phyloP scores from a whole-genome alignment of 2,329 filamentous ascomycete genomes.

The Pseudocercospora musae region DNA sequence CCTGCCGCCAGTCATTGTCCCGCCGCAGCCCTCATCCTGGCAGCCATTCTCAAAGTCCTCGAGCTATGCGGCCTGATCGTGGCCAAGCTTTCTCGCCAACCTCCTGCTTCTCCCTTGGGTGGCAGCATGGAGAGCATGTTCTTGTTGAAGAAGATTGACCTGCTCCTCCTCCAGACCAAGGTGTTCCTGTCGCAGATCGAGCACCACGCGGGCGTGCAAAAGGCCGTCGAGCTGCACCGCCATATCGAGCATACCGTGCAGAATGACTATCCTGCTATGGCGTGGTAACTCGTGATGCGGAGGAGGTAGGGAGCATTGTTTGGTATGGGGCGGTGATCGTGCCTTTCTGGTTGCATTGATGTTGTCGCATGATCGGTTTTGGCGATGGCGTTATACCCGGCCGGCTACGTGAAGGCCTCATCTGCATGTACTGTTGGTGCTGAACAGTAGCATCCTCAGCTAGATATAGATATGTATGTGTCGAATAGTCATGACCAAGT shows the following conservation, averaged over 20 bases:
- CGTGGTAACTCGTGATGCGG: neutral
- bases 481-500: neutral
- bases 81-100: neutral
- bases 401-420: neutral
- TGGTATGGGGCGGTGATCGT: neutral
- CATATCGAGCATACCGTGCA: slow-evolving; percentile 3
- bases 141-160: slow-evolving; percentile 6
- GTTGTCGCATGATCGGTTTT: neutral
- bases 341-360: neutral
- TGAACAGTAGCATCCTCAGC: neutral
- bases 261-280: slow-evolving; percentile 7
- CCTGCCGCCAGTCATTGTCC: slow-evolving; percentile 5
- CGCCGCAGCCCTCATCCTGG: slow-evolving; percentile 5
- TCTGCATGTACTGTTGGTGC: neutral
- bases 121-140: slow-evolving; percentile 9
- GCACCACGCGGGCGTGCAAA: slow-evolving; percentile 9
- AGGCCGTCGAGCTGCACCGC: slow-evolving; percentile 6
- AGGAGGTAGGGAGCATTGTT: neutral
- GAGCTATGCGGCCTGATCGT: slow-evolving; percentile 8
- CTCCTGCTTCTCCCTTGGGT: neutral
- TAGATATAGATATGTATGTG: neutral
- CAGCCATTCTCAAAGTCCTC: slow-evolving; percentile 9
- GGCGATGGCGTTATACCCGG: neutral
- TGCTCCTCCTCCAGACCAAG: slow-evolving; percentile 6
- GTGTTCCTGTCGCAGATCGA: slow-evolving; percentile 7